These are phyloP conservation scores for Acacia confusa DNA, from an alignment of 306 rosid genomes.

Conservation along the genomic window DNA sequence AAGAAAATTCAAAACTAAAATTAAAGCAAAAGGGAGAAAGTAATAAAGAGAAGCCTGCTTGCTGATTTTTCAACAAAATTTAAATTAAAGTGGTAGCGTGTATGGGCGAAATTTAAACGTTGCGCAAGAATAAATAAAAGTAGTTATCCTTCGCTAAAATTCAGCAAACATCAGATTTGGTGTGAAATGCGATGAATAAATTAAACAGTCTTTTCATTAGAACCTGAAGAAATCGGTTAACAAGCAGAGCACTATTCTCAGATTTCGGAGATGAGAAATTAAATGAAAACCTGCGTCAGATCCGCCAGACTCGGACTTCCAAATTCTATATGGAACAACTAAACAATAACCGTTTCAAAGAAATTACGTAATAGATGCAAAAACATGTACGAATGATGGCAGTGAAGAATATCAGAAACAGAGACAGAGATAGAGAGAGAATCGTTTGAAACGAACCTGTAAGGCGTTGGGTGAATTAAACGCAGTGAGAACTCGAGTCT, in stretches of 20 bases:
- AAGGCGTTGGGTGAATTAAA: conserved; percentile 80
- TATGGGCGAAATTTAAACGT: neutral
- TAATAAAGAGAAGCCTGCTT: neutral
- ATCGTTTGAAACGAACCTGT: conserved; percentile 53
- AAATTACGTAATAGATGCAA: neutral
- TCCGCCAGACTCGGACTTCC: neutral
- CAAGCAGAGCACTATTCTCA: neutral
- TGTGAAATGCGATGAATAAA: neutral
- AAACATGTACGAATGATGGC: neutral
- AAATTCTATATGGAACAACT: neutral
- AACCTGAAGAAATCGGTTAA: neutral
- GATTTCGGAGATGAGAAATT: neutral
- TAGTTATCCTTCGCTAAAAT: neutral
- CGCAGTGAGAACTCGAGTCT: conserved; percentile 67
- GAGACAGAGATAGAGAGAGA: neutral
- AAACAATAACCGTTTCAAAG: too few species aligned
- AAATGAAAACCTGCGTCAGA: neutral
- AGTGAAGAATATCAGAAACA: neutral
- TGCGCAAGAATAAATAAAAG: neutral
- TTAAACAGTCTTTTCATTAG: neutral
- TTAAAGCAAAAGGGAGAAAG: neutral
- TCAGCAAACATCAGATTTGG: neutral
- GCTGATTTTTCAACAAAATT: neutral
- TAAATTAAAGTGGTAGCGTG: neutral
- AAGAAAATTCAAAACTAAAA: neutral